Evolutionary conservation across 2,329 filamentous ascomycete species (phyloP), one percentile per base, ranked within the genome.

Genomic region (Bretziella fagacearum): DNA sequence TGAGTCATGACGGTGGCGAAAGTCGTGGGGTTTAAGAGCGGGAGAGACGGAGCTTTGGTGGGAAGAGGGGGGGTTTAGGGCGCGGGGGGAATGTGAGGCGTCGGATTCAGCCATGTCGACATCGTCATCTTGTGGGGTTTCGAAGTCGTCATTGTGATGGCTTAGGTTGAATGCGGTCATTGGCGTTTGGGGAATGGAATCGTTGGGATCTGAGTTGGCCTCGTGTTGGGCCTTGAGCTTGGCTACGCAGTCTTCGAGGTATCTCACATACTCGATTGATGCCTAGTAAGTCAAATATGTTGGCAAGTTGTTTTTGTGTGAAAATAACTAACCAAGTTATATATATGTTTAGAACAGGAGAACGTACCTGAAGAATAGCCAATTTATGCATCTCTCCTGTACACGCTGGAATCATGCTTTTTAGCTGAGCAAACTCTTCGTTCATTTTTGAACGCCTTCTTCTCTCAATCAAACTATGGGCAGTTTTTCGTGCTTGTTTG

Each of bases 321-420:
- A 15, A 27, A 6, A 41, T 25, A 3, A 8, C 22, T 6, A 7
- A 41, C 10, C 11, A 20, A 17, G 26, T 43, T 18, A 30, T 18
- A 43, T 10, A 30, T n/a, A n/a, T n/a, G n/a, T n/a, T n/a, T n/a
- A n/a, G n/a, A n/a, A n/a, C n/a, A n/a, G n/a, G n/a, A 18, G 36
- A 25, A 61, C 71, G 53, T 61, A 93, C 87, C 75, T 95, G 86
- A 44, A 96, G 65, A 55, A 96, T 95, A 13, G 87, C 86, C 49
- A 96, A 67, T 64, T 98, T 98, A 63, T 96, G 91, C 91, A 96
- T 96, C 58, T 96, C 89, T 5, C 86, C 87, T n/a, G 74, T 77
- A 61, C 91, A 96, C 2, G 91, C 89, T 1, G 91, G 91, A 49
- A 96, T 93, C 83, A 98, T 86, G 56, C 81, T 75, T 64, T 96